Evolutionary conservation across 305 asterid species (phyloP).

Genomic region (Fraxinus sp.): DNA sequence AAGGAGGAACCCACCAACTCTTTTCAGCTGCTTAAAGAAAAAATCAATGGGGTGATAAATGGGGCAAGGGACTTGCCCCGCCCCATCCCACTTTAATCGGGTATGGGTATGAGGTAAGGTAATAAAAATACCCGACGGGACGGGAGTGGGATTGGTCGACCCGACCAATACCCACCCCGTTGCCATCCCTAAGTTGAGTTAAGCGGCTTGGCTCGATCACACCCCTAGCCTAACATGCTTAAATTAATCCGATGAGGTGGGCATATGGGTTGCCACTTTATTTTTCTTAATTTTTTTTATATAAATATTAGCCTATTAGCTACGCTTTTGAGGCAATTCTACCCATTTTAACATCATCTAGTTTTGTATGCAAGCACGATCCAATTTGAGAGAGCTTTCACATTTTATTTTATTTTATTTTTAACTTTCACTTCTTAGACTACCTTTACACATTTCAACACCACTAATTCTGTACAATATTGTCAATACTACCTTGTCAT

Average conservation of each 20-base stretch:
- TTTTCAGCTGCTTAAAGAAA: conserved; percentile 22
- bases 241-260: not conserved
- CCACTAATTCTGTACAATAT: not conserved
- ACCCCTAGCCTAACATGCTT: not conserved
- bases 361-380: not conserved
- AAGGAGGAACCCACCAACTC: conserved; percentile 20
- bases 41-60: no score
- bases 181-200: not conserved
- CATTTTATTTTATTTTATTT: not conserved
- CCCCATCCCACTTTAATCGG: no score
- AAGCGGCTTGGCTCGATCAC: not conserved
- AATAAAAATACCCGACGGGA: no score
- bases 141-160: no score
- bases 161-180: no score
- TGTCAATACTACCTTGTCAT: not conserved
- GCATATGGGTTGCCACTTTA: not conserved
- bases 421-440: not conserved
- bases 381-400: not conserved
- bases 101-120: no score
- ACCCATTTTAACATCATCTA: not conserved
- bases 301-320: not conserved
- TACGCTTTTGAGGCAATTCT: not conserved
- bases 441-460: not conserved
- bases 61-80: no score
- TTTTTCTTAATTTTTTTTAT: not conserved